Conservation (phyloP, 2,329 filamentous ascomycete species). For the Nigrospora osmanthi region DNA sequence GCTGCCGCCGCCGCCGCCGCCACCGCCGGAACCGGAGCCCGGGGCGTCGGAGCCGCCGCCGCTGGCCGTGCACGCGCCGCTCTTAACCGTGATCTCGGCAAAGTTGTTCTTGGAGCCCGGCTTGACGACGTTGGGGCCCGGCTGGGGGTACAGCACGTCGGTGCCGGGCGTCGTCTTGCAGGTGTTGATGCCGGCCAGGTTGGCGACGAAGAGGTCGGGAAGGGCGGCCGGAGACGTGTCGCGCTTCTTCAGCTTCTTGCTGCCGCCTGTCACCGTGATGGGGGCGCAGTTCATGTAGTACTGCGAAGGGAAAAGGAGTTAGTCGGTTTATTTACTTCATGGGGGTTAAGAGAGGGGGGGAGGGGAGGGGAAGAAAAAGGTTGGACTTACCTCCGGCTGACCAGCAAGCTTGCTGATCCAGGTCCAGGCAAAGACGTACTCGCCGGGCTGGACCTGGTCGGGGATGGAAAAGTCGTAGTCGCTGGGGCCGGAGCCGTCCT, state of each 20-base stretch:
- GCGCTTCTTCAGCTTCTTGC: slow-evolving; percentile 17
- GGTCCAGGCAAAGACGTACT: slow-evolving; percentile 64
- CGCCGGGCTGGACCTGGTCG: slow-evolving; percentile 48
- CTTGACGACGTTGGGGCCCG: slow-evolving; percentile 45
- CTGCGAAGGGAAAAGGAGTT: not conserved
- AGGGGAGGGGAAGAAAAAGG: no score
- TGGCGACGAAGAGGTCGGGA: slow-evolving; percentile 70
- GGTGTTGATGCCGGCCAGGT: slow-evolving; percentile 42
- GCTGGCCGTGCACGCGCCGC: slow-evolving; percentile 13
- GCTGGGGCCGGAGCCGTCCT: slow-evolving; percentile 28
- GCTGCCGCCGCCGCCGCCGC: slow-evolving; percentile 25
- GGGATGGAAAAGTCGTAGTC: slow-evolving; percentile 54
- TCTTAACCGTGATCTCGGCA: slow-evolving; percentile 11
- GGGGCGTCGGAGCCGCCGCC: slow-evolving; percentile 15
- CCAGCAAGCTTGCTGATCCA: slow-evolving; percentile 65
- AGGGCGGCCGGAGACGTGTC: slow-evolving; percentile 61
- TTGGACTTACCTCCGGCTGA: slow-evolving; percentile 46
- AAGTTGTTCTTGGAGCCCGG: slow-evolving; percentile 27
- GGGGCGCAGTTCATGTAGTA: slow-evolving; percentile 55
- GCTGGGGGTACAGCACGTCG: slow-evolving; percentile 54
- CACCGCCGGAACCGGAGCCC: slow-evolving; percentile 8
- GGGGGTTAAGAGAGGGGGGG: not conserved
- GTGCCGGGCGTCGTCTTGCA: slow-evolving; percentile 43
- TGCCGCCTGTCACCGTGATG: slow-evolving; percentile 40
- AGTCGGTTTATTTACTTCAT: not conserved